Evolutionary conservation across 768 basidiomycete species (phyloP).

Genomic region (Paxillus ammoniavirescens): DNA sequence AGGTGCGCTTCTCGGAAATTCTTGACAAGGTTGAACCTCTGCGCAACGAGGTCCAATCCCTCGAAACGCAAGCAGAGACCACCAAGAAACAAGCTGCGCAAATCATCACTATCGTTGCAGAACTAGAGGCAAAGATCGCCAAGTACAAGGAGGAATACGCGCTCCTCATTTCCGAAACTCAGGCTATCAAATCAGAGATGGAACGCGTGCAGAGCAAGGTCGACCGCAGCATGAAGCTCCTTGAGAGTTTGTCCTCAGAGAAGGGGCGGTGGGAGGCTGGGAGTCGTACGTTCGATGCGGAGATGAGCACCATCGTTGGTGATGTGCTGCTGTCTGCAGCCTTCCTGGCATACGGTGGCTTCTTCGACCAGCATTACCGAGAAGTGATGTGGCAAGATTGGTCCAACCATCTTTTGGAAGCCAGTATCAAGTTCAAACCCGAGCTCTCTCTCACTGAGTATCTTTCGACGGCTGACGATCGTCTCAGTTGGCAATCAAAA

Average conservation of each 20-base stretch:
- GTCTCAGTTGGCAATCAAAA: constrained; percentile 93
- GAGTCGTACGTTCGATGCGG: constrained; percentile 92
- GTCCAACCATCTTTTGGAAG: constrained; percentile 84
- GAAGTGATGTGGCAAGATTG: constrained; percentile 97
- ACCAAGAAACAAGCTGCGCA: constrained; percentile 91
- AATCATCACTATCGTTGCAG: constrained; percentile 89
- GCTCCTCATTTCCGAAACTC: constrained; percentile 91
- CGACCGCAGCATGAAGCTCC: constrained; percentile 91
- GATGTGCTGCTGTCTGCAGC: constrained; percentile 95
- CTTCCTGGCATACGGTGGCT: constrained; percentile 95
- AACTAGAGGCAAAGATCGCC: constrained; percentile 89
- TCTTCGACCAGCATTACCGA: constrained; percentile 98
- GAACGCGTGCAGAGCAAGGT: constrained; percentile 96
- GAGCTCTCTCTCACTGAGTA: constrained; percentile 95
- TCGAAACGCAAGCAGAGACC: constrained; percentile 91
- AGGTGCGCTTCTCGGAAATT: constrained; percentile 96
- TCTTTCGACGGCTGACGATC: constrained; percentile 94
- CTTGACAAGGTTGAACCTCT: constrained; percentile 95
- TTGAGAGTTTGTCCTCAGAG: constrained; percentile 94
- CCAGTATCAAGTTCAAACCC: constrained; percentile 86
- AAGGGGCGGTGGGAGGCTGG: constrained; percentile 91
- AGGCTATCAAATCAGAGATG: constrained; percentile 98
- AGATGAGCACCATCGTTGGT: constrained; percentile 98
- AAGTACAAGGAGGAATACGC: constrained; percentile 98
- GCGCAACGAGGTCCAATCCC: constrained; percentile 90